Conservation (phyloP, 2,329 filamentous ascomycete species). For the Beauveria asiatica region DNA sequence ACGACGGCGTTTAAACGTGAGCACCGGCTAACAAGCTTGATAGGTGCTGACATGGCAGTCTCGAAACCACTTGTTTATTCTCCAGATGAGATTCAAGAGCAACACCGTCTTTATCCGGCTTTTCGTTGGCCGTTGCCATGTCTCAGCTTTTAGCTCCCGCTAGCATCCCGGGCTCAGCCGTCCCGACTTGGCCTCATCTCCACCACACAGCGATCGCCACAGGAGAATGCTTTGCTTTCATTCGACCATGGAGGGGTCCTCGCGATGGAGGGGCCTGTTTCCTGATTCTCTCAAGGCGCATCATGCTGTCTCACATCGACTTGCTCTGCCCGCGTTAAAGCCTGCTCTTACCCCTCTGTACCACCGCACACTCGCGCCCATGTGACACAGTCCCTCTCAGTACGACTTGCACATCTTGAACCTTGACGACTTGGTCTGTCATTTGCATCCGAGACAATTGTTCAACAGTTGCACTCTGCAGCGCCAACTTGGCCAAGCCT, state of each 20-base stretch:
- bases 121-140: background rate
- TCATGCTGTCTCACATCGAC: background rate
- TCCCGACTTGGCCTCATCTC: background rate
- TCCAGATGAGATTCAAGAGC: background rate
- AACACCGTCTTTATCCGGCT: background rate
- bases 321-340: background rate
- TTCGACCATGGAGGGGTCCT: background rate
- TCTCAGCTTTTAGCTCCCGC: background rate
- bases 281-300: background rate
- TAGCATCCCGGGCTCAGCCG: background rate
- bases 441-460: background rate
- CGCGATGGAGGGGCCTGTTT: background rate
- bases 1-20: background rate
- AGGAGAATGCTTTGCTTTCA: background rate
- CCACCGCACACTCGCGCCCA: too few relatives aligned
- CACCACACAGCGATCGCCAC: background rate
- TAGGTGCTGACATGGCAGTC: too few relatives aligned
- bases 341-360: too few relatives aligned
- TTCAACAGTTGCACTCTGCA: background rate
- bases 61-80: too few relatives aligned
- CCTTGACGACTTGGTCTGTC: background rate
- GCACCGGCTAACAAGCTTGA: background rate
- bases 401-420: background rate
- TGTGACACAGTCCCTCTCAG: background rate
- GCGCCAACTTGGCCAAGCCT: background rate